phyloP scores from a whole-genome alignment of 2,329 filamentous ascomycete genomes.

The Macrophomina phaseolina region DNA sequence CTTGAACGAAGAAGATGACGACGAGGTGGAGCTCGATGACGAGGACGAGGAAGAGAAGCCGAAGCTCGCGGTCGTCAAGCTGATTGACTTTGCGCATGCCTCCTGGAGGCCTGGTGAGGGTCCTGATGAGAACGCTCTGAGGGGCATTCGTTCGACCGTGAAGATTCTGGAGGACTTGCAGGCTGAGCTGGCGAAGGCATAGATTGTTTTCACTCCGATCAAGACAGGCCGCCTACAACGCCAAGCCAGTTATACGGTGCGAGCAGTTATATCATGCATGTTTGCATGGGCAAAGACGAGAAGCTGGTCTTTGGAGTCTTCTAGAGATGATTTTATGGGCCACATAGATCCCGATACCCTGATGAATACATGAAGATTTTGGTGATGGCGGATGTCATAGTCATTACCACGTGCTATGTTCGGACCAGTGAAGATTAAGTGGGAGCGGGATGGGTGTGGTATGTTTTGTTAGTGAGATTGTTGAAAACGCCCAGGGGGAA shows the following conservation, averaged over 20 bases:
- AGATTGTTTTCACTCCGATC: neutral
- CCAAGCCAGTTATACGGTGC: neutral
- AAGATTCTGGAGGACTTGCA: constrained; percentile 72
- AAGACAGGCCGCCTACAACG: neutral
- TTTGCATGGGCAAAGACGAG: neutral
- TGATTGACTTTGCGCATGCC: constrained; percentile 98
- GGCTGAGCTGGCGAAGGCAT: constrained; percentile 37
- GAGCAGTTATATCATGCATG: neutral
- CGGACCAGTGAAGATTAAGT: too few relatives aligned
- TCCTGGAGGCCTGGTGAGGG: constrained; percentile 80
- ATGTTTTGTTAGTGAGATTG: too few relatives aligned
- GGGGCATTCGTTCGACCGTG: constrained; percentile 73
- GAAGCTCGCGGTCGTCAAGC: constrained; percentile 77
- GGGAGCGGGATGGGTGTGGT: too few relatives aligned
- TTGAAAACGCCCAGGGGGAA: too few relatives aligned
- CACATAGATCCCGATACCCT: constrained; percentile 13
- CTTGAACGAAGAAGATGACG: constrained; percentile 50
- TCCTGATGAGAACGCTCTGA: constrained; percentile 81
- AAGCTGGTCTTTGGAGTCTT: constrained; percentile 6
- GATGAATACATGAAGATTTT: neutral
- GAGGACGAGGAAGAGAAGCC: constrained; percentile 64
- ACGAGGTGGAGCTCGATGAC: constrained; percentile 47
- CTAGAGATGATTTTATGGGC: neutral
- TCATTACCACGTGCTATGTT: neutral
- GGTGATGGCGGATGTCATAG: neutral